Evolutionary conservation across 108 stramenopile species (phyloP).

Genomic region (Skeletonema grethae): DNA sequence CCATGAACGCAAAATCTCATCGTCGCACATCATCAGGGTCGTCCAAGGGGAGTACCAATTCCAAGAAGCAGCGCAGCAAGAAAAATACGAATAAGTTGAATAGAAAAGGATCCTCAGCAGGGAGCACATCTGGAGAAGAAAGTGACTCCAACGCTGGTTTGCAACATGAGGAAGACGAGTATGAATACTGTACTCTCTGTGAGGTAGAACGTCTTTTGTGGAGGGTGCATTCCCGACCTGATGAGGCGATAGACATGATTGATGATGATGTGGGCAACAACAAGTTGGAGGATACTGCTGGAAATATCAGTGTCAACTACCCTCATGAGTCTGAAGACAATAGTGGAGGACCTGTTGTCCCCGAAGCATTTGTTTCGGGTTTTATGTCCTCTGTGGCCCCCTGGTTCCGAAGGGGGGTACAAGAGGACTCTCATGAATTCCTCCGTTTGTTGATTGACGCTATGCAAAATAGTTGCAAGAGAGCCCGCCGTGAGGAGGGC

Average conservation of each 20-base stretch:
- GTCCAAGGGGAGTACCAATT: constrained; percentile 9
- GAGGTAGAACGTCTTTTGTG: constrained; percentile 72
- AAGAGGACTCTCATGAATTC: constrained; percentile 99
- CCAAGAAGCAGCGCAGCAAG: constrained; percentile 6
- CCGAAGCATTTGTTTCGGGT: constrained; percentile 71
- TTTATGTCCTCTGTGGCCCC: constrained; percentile 85
- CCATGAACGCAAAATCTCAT: constrained; percentile 11
- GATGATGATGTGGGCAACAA: constrained; percentile 6
- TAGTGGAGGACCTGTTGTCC: constrained; percentile 58
- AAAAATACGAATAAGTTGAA: neutral
- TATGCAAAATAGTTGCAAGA: constrained; percentile 86
- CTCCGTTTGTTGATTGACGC: constrained; percentile 94
- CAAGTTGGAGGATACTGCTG: neutral
- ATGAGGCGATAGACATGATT: neutral
- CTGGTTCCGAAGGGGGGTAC: constrained; percentile 89
- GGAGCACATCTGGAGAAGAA: constrained; percentile 18
- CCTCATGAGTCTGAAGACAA: neutral
- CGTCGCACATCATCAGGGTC: constrained; percentile 16
- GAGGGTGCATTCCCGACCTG: constrained; percentile 57
- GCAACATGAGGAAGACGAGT: neutral
- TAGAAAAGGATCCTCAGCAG: constrained; percentile 15
- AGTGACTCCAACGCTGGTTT: constrained; percentile 11
- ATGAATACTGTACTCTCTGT: constrained; percentile 81
- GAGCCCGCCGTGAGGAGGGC: constrained; percentile 39
- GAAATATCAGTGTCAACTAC: neutral